Percentiles rank a stretch among this genome's conserved stretches.
Conservation (phyloP, 2,329 filamentous ascomycete species). For the Thielaviopsis populi region DNA sequence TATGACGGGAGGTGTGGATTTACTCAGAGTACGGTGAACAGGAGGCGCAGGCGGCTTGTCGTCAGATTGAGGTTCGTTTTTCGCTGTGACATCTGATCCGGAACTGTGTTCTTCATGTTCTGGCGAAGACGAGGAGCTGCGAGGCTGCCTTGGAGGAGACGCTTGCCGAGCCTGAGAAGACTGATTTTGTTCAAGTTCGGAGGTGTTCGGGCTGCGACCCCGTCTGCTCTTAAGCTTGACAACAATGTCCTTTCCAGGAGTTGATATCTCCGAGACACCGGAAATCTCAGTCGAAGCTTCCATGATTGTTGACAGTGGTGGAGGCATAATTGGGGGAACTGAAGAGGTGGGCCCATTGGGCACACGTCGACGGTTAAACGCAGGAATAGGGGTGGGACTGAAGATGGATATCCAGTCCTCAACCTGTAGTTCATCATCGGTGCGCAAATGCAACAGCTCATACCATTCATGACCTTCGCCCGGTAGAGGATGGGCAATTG, state of each 20-base stretch:
- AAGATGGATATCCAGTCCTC: slow-evolving; percentile 81
- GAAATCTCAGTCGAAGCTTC: slow-evolving; percentile 9
- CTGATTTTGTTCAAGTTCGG: not conserved
- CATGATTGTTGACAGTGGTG: slow-evolving; percentile 14
- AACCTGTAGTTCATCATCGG: slow-evolving; percentile 62
- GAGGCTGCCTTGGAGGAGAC: not conserved
- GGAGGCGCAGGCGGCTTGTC: slow-evolving; percentile 15
- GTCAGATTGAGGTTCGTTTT: slow-evolving; percentile 1
- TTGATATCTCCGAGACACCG: slow-evolving; percentile 10
- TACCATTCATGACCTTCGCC: slow-evolving; percentile 57
- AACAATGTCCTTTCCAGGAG: slow-evolving; percentile 1
- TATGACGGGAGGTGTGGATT: slow-evolving; percentile 9
- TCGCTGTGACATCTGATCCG: slow-evolving; percentile 15
- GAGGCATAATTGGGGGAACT: slow-evolving; percentile 2
- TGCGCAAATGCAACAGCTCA: slow-evolving; percentile 64
- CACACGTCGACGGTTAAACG: slow-evolving; percentile 24
- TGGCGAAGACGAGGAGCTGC: not conserved
- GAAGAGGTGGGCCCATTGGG: slow-evolving; percentile 20
- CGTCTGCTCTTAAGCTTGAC: slow-evolving; percentile 14
- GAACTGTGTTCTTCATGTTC: slow-evolving; percentile 20
- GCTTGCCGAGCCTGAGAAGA: not conserved
- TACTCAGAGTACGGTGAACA: slow-evolving; percentile 15
- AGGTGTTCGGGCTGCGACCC: slow-evolving; percentile 9
- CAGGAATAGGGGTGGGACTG: slow-evolving; percentile 36
- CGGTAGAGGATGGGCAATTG: slow-evolving; percentile 20